phyloP scores from a whole-genome alignment of 129 eudicot species.

The Arctium lappa region DNA sequence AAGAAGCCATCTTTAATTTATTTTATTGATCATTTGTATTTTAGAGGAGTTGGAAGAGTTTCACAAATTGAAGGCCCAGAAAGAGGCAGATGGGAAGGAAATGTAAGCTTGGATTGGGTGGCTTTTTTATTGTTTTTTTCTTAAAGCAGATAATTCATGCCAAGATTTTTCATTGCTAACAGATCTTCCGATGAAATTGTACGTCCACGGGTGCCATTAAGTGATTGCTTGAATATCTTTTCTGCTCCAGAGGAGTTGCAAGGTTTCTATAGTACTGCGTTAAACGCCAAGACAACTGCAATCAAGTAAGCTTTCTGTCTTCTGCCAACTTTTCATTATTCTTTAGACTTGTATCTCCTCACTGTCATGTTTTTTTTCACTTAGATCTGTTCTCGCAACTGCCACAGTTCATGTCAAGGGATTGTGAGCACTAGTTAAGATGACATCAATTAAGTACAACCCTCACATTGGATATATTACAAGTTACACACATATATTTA shows the following conservation, averaged over 20 bases:
- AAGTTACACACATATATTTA: background rate
- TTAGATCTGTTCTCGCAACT: too few species aligned
- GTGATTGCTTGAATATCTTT: slow-evolving; percentile 73
- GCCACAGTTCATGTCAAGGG: background rate
- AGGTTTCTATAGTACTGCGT: slow-evolving; percentile 83
- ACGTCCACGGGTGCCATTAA: slow-evolving; percentile 88
- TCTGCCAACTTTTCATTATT: background rate
- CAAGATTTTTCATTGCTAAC: slow-evolving; percentile 8
- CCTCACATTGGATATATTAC: background rate
- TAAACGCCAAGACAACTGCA: slow-evolving; percentile 78
- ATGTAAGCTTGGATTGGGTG: slow-evolving; percentile 40
- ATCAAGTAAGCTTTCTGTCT: slow-evolving; percentile 53
- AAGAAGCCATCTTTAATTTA: background rate
- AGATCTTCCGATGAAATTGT: slow-evolving; percentile 76
- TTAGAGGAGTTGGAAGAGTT: slow-evolving; percentile 78
- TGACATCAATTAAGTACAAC: too few species aligned
- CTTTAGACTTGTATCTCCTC: background rate
- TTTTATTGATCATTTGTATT: slow-evolving; percentile 10
- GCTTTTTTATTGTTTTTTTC: background rate
- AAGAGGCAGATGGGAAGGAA: slow-evolving; percentile 56
- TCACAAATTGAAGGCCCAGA: slow-evolving; percentile 53
- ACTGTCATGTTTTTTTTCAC: background rate
- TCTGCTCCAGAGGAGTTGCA: slow-evolving; percentile 85
- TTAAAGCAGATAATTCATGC: slow-evolving; percentile 6
- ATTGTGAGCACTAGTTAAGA: too few species aligned